Percentiles rank a stretch among this genome's conserved stretches.
Evolutionary conservation across 495 filamentous ascomycete species (phyloP).

Genomic region (Xylaria palmicola): DNA sequence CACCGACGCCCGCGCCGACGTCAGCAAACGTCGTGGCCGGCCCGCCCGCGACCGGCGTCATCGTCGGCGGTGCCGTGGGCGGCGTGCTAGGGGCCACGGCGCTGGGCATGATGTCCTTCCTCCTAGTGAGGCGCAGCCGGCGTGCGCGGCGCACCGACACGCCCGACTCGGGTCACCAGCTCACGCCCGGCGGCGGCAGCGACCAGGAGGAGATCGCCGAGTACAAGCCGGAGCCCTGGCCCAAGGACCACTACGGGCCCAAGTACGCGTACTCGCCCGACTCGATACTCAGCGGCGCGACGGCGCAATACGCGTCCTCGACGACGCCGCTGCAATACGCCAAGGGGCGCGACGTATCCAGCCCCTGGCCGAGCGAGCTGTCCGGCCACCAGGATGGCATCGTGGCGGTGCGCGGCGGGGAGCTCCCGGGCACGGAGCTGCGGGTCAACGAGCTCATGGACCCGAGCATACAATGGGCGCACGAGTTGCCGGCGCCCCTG

Average conservation of each 20-base stretch:
- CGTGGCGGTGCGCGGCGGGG: not conserved
- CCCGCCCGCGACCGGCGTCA: conserved; percentile 10
- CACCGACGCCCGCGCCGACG: conserved; percentile 2
- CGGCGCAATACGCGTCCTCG: not conserved
- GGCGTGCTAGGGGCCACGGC: conserved; percentile 15
- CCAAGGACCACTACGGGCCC: conserved; percentile 25
- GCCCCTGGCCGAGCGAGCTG: conserved; percentile 22
- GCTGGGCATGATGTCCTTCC: conserved; percentile 10
- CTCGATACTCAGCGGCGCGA: conserved; percentile 18
- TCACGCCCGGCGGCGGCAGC: not conserved
- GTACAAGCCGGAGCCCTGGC: conserved; percentile 32
- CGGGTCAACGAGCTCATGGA: conserved; percentile 20
- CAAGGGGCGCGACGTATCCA: conserved; percentile 13
- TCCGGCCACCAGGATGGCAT: conserved; percentile 17
- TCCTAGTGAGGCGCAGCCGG: conserved; percentile 11
- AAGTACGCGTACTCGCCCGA: conserved; percentile 22
- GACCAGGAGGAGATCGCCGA: conserved; percentile 18
- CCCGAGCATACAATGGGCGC: conserved; percentile 22
- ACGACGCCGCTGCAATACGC: not conserved
- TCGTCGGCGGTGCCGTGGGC: conserved; percentile 26
- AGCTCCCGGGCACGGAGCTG: conserved; percentile 3
- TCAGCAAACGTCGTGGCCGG: not conserved
- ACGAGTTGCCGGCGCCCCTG: conserved; percentile 30
- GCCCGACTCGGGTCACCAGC: not conserved
- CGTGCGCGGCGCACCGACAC: conserved; percentile 14